Base-by-base conservation (phyloP, 495 filamentous ascomycete genomes). In the Annulohypoxylon moriforme region DNA sequence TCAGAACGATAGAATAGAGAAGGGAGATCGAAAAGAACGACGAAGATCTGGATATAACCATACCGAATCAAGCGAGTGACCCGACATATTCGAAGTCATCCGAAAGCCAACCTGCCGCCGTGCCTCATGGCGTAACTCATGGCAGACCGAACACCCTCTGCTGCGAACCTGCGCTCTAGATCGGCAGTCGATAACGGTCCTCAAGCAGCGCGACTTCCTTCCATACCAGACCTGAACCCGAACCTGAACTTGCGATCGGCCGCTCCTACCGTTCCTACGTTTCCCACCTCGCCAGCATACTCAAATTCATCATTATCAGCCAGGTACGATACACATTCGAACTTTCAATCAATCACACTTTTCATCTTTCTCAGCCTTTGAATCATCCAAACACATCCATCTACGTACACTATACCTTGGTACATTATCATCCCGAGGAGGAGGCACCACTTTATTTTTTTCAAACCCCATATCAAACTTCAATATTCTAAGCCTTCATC, bases 111-210 rank as follows among this genome's bases (percentile, higher is more conserved):
- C 60, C 62, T 53, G 61, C 42, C 57, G 62, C 74, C 69, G 75
- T 79, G 79, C 75, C 79, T 75, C 77, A 86, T 86, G 84, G 84
- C 84, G 84, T 86, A 84, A 84, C 84, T 82, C 84, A 86, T 86
- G 84, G 84, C 84, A 86, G 84, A 86, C 81, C 83, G 82, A 84
- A 85, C 75, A 71, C 69, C 66, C 66, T 63, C 81, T 79, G 77
- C 79, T 76, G 81, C 81, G 81, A 81, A 78, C 68, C 76, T 72
- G 82, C 82, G 82, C 79, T 84, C 82, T 79, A 81, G 82, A 85
- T 83, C 84, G 84, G 83, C 78, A 77, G 74, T 82, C 77, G 81
- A 86, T 76, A 79, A 82, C 82, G 79, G 83, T 78, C 75, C 76
- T 70, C 69, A 78, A 76, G 76, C 73, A 76, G 76, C 73, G 79